These are phyloP conservation scores for Protomyces macrosporus DNA, from an alignment of 1,139 yeast species.

Conservation along the genomic window DNA sequence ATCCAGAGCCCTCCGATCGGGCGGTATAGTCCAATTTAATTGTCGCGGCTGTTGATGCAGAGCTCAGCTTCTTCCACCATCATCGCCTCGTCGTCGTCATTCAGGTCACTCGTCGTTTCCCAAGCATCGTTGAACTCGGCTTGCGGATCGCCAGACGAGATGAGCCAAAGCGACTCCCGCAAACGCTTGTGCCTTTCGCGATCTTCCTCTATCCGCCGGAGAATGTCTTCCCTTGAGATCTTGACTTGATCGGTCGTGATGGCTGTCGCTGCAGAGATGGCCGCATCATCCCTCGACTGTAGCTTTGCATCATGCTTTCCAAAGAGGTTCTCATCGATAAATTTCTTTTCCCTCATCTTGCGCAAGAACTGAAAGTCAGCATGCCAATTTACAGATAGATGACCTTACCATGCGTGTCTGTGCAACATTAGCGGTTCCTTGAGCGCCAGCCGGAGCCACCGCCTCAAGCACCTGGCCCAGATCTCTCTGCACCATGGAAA, in stretches of 20 bases:
- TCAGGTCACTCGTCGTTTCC: conserved; percentile 48
- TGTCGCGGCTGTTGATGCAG: conserved; percentile 7
- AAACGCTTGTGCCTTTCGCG: conserved; percentile 69
- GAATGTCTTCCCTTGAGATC: conserved; percentile 42
- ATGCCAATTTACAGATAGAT: not conserved
- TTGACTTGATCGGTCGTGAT: conserved; percentile 9
- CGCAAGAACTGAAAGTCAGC: conserved; percentile 8
- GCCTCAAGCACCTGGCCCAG: conserved; percentile 48
- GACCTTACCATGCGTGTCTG: conserved; percentile 37
- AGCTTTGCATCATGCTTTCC: conserved; percentile 25
- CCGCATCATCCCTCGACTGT: conserved; percentile 29
- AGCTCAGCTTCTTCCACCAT: conserved; percentile 22
- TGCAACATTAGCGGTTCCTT: conserved; percentile 47
- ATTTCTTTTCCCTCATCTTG: conserved; percentile 30
- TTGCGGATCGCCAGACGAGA: conserved; percentile 46
- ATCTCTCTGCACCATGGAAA: conserved; percentile 38
- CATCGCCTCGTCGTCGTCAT: conserved; percentile 46
- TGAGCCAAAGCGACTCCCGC: conserved; percentile 71
- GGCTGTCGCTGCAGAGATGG: not conserved
- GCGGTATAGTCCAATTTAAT: conserved; percentile 6
- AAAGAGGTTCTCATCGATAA: conserved; percentile 29
- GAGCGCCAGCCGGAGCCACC: conserved; percentile 49
- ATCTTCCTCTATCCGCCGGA: conserved; percentile 80
- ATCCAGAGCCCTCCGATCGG: not conserved
- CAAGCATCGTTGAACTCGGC: conserved; percentile 59